These are phyloP conservation scores for Cochlearia excelsa DNA, from an alignment of 345 rosid species.

Conservation along the genomic window DNA sequence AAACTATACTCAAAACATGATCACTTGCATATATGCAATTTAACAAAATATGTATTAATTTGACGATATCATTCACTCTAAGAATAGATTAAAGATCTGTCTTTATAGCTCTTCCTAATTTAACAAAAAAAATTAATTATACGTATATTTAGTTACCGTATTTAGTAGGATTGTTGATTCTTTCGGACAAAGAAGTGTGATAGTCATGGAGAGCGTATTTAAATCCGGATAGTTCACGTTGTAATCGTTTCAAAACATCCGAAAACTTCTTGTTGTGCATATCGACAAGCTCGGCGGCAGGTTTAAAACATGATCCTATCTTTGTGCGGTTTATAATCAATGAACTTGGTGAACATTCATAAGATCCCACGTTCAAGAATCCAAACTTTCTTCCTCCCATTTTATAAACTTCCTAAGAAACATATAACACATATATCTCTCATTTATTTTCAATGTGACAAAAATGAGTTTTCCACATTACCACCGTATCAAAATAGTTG, in stretches of 20 bases:
- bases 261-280: constrained; percentile 37
- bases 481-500: background rate
- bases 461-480: too few species aligned
- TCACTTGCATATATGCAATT: too few species aligned
- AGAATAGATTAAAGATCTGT: background rate
- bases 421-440: constrained; percentile 11
- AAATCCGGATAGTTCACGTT: constrained; percentile 35
- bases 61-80: too few species aligned
- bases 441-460: background rate
- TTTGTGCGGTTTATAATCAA: constrained; percentile 9
- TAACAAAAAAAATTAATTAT: background rate
- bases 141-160: constrained; percentile 37
- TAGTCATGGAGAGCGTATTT: constrained; percentile 37
- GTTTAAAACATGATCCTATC: constrained; percentile 29
- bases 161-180: constrained; percentile 41
- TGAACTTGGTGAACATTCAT: constrained; percentile 33
- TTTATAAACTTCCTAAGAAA: constrained; percentile 40
- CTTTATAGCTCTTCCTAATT: too few species aligned
- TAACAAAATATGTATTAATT: too few species aligned
- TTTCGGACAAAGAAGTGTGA: constrained; percentile 25
- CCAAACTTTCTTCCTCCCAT: constrained; percentile 56
- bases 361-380: constrained; percentile 28
- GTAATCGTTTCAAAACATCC: constrained; percentile 19
- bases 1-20: too few species aligned
- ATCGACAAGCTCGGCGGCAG: constrained; percentile 12